A percentile compares a stretch with the other conserved stretches of the same genome.
phyloP scores from a whole-genome alignment of 306 rosid species.

The Pyrus bretschneideri region DNA sequence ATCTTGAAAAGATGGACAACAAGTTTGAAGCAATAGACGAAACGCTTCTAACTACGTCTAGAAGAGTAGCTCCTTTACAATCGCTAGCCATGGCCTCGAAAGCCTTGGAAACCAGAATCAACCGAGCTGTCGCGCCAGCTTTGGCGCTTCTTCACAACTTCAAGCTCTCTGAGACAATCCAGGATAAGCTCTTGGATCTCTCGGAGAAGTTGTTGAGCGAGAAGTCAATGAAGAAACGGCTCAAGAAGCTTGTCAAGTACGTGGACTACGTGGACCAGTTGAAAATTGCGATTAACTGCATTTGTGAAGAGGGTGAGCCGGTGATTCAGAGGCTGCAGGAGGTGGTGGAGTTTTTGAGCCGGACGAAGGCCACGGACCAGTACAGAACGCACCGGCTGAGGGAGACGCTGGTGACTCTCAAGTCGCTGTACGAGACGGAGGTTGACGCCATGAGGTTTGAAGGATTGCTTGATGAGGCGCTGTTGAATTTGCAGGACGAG shows the following conservation, averaged over 20 bases:
- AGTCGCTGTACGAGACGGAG: constrained; percentile 65
- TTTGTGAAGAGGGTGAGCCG: constrained; percentile 55
- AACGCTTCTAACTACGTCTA: constrained; percentile 39
- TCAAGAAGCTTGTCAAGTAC: constrained; percentile 42
- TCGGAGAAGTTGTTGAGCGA: constrained; percentile 31
- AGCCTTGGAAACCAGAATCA: constrained; percentile 72
- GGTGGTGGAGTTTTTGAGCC: constrained; percentile 84
- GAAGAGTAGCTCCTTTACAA: constrained; percentile 58
- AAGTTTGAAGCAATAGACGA: constrained; percentile 40
- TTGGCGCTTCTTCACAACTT: constrained; percentile 48
- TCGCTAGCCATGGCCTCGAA: constrained; percentile 69
- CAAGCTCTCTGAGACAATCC: constrained; percentile 49
- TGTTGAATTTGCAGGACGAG: constrained; percentile 74
- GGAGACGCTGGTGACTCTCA: constrained; percentile 62
- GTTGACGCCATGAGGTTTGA: constrained; percentile 75
- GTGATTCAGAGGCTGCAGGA: constrained; percentile 82
- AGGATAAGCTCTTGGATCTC: constrained; percentile 35
- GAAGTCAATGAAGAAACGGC: constrained; percentile 20
- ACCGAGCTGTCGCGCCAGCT: constrained; percentile 70
- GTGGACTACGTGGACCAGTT: constrained; percentile 53
- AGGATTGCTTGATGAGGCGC: constrained; percentile 69
- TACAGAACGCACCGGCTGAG: constrained; percentile 45
- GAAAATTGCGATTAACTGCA: constrained; percentile 32
- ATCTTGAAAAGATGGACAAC: constrained; percentile 39
- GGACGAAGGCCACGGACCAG: constrained; percentile 71